Evolutionary conservation across 2,329 filamentous ascomycete genomes (phyloP), one percentile per base, ranked within the genome.

Genomic region (Trichoderma koningiopsis): DNA sequence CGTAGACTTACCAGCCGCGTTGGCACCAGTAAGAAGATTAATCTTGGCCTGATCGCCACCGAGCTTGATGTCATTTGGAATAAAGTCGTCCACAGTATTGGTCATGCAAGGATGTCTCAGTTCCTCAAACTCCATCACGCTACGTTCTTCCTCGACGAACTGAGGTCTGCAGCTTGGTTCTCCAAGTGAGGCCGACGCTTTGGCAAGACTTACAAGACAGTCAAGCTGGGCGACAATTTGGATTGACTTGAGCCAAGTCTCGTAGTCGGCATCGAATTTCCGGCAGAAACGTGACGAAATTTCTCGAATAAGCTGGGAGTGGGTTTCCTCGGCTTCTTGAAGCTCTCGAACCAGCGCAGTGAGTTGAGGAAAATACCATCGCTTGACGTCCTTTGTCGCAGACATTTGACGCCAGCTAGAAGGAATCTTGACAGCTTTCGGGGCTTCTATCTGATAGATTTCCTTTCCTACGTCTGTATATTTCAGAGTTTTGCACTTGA

Each of bases 1-100:
- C 1, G 96, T 99, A 1, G 96, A 98, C 82, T 99, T 99, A 77
- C 96, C 96, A 60, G 96, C 96, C 10, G 96, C 96, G 76, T 99
- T 99, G 70, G 96, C 96, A 77, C 96, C 96, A 1, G 96, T 99
- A 49, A 99, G 87, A 35, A 99, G 84, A 74, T 92, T 94, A 74
- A 99, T 95, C 75, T 95, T 97, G 65, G 93, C 85, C 8, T 86
- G 84, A 11, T 90, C 84, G 6, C 96, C 96, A 70, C 96, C 96
- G 3, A 99, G 88, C 70, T 89, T 88, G 72, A 99, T 89, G 77
- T 97, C 92, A 75, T 99, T 99, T 4, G 96, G 96, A 71, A 99
- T 99, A 76, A 99, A 99, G 79, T 97, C 94, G 65, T 91, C 90
- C 2, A 97, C 92, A 3, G 91, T 92, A 71, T 92, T 92, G 71